Evolutionary conservation across 768 basidiomycete genomes (phyloP).

Genomic region (Mycena rosella): DNA sequence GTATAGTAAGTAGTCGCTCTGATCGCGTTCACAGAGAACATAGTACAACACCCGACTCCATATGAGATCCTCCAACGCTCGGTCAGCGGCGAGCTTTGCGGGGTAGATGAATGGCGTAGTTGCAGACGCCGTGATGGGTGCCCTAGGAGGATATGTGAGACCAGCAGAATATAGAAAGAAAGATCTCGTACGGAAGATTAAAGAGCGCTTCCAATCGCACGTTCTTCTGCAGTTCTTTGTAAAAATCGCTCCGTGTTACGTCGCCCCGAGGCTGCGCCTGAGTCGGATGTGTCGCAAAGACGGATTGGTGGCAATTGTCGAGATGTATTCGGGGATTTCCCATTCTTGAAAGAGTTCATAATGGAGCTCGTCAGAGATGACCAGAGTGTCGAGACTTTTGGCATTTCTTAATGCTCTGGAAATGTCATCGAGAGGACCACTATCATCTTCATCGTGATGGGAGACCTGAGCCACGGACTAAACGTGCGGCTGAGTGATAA

Average conservation of each 20-base stretch:
- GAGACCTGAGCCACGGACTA: no score
- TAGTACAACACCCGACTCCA: no score
- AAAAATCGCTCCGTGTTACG: not conserved
- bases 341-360: not conserved
- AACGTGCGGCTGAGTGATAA: no score
- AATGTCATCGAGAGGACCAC: not conserved
- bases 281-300: not conserved
- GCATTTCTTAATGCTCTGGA: not conserved
- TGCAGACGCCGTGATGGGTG: no score
- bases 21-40: no score
- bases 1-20: no score
- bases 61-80: no score
- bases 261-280: not conserved
- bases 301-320: not conserved
- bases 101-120: no score
- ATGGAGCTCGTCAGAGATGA: not conserved
- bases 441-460: no score
- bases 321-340: not conserved
- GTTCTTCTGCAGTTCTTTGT: not conserved
- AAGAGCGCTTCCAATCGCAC: not conserved
- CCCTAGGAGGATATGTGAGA: not conserved
- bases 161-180: not conserved
- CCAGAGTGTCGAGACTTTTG: not conserved
- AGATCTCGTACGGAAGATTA: not conserved
- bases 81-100: no score